Evolutionary conservation across 169 alveolate genomes (phyloP).

Genomic region (Theileria parva): DNA sequence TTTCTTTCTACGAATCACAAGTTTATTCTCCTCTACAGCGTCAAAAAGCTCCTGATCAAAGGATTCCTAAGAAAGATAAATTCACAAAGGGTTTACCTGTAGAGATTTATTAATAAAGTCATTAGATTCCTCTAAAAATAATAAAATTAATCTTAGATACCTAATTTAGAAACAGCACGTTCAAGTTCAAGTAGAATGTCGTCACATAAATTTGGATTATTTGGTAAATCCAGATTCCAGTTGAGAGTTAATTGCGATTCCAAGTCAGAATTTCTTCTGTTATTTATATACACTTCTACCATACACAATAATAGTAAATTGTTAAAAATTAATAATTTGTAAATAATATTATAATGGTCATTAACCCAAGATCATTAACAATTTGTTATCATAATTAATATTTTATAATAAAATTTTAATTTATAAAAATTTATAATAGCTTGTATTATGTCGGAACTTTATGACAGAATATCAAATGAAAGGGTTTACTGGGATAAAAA

Average conservation of each 20-base stretch:
- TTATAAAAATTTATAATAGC: neutral
- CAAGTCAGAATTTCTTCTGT: slow-evolving; percentile 28
- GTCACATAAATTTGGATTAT: slow-evolving; percentile 36
- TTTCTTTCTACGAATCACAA: slow-evolving; percentile 47
- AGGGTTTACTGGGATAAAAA: slow-evolving; percentile 75
- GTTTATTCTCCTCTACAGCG: slow-evolving; percentile 52
- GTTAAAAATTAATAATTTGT: no score
- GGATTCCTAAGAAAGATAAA: slow-evolving; percentile 2
- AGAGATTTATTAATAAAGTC: slow-evolving; percentile 17
- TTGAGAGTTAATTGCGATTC: slow-evolving; percentile 45
- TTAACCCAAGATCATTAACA: neutral
- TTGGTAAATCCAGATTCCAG: slow-evolving; percentile 56
- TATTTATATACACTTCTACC: slow-evolving; percentile 56
- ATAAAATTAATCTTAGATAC: neutral
- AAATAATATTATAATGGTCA: no score
- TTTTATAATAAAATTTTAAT: neutral
- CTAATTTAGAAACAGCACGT: slow-evolving; percentile 38
- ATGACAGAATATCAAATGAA: slow-evolving; percentile 67
- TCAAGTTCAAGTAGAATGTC: slow-evolving; percentile 33
- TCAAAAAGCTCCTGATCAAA: slow-evolving; percentile 30
- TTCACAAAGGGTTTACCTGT: neutral
- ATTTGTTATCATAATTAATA: neutral
- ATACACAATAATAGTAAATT: neutral
- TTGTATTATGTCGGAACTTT: slow-evolving; percentile 67
- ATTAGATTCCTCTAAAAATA: slow-evolving; percentile 51